Evolutionary conservation across 306 rosid genomes (phyloP), one percentile per base, ranked within the genome.

Genomic region (Lathyrus oleraceus): DNA sequence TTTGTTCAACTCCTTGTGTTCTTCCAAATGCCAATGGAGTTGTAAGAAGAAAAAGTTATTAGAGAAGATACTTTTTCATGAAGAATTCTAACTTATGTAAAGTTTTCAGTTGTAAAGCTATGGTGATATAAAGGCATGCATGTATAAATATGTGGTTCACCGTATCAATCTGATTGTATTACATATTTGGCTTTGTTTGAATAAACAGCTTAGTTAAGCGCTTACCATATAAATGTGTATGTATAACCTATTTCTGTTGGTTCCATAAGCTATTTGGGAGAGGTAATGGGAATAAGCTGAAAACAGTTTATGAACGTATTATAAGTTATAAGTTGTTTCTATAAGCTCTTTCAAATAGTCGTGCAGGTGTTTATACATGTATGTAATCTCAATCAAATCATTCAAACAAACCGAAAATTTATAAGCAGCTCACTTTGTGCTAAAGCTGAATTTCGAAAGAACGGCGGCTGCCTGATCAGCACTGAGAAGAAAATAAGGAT

Each of bases 401-500:
- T 73, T 52, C 39, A 19, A 27, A 36, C 28, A 52, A 66, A 75
- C 83, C 63, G 32, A 20, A 53, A 53, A 51, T 27, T 19, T 15
- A 39, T 63, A 21, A 19, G 47, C 38, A 59, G 79, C 70, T 85
- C 91, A 81, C 56, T 87, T 84, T 66, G 72, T 83, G 82, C 63
- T 82, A 25, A 83, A 70, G 84, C 86, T 86, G 43, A 89, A 65
- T 76, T 87, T 92, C 36, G 98, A 92, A 61, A 92, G 90, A 64
- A 89, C 95, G 17, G 85, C 89, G 73, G 90, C 98, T 47, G 98
- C 95, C 70, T 92, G 98, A 85, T 92, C 98, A 72, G 81, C 89
- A 36, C 89, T 95, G 61, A 92, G 82, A 79, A 92, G 85, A 84
- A 89, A 92, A 79, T 89, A 89, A 40, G 98, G 98, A 79, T 92